Evolutionary conservation across 257 asterid species (phyloP).

Genomic region (Lavandula angustifolia): DNA sequence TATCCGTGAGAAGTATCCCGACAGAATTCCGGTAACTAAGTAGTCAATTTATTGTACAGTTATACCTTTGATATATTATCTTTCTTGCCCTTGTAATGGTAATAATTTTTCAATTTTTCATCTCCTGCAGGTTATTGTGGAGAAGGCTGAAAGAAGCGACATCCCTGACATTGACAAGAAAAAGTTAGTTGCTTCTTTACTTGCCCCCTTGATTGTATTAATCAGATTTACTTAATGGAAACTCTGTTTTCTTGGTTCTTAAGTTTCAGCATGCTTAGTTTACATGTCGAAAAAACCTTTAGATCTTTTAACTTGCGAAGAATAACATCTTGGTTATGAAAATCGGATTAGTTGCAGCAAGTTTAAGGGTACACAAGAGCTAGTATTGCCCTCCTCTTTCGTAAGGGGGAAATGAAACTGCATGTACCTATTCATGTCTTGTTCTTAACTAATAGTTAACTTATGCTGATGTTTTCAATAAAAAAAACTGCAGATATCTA

Average conservation of each 20-base stretch:
- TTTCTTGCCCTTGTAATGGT: background rate
- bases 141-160: slow-evolving; percentile 91
- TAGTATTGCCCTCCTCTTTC: background rate
- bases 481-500: slow-evolving; percentile 63
- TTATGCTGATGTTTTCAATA: slow-evolving; percentile 10
- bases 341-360: background rate
- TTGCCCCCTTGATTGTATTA: slow-evolving; percentile 15
- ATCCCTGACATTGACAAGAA: slow-evolving; percentile 86
- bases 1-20: slow-evolving; percentile 98
- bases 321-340: slow-evolving; percentile 3
- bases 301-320: background rate
- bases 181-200: slow-evolving; percentile 37
- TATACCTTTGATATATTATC: slow-evolving; percentile 1
- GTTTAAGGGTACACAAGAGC: background rate
- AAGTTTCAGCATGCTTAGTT: background rate
- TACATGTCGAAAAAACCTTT: background rate
- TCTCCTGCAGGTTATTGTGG: slow-evolving; percentile 75
- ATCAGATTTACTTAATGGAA: slow-evolving; percentile 3
- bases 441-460: background rate
- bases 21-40: slow-evolving; percentile 83
- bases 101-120: slow-evolving; percentile 4
- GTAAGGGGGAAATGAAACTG: background rate
- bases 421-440: background rate
- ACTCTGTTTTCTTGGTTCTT: slow-evolving; percentile 2
- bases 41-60: background rate